Percentiles rank a stretch among this genome's conserved stretches.
These are phyloP conservation scores for Collybia nuda DNA, from an alignment of 768 basidiomycete genomes.

Conservation along the genomic window DNA sequence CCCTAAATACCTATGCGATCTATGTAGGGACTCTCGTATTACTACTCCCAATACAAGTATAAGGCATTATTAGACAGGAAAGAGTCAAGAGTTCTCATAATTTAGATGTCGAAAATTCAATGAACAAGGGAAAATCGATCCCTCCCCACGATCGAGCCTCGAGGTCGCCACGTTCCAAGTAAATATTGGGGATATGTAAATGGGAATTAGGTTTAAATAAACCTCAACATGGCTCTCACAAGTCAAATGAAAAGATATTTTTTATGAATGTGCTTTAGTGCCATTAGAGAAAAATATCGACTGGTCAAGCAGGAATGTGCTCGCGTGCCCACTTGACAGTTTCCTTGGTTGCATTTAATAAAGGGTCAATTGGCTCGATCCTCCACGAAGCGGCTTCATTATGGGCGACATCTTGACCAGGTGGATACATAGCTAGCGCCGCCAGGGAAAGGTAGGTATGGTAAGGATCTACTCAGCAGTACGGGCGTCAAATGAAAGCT, in stretches of 20 bases:
- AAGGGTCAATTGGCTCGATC: constrained; percentile 61
- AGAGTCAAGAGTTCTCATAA: no score
- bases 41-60: no score
- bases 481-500: neutral
- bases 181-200: neutral
- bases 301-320: constrained; percentile 42
- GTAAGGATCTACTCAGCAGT: constrained; percentile 69
- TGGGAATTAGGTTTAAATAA: constrained; percentile 3
- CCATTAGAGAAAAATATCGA: neutral
- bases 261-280: neutral
- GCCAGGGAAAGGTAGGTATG: constrained; percentile 93
- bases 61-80: no score
- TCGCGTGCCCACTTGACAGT: constrained; percentile 69
- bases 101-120: no score
- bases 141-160: constrained; percentile 20
- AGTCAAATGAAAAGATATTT: neutral
- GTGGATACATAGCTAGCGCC: constrained; percentile 67
- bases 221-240: neutral
- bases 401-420: constrained; percentile 30
- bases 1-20: no score
- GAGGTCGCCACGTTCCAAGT: constrained; percentile 2
- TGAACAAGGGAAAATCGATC: constrained; percentile 9
- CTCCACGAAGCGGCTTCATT: constrained; percentile 44
- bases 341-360: constrained; percentile 67
- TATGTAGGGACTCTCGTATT: no score